Conservation (phyloP, 2,329 filamentous ascomycete genomes). For the Aspergillus japonicus region DNA sequence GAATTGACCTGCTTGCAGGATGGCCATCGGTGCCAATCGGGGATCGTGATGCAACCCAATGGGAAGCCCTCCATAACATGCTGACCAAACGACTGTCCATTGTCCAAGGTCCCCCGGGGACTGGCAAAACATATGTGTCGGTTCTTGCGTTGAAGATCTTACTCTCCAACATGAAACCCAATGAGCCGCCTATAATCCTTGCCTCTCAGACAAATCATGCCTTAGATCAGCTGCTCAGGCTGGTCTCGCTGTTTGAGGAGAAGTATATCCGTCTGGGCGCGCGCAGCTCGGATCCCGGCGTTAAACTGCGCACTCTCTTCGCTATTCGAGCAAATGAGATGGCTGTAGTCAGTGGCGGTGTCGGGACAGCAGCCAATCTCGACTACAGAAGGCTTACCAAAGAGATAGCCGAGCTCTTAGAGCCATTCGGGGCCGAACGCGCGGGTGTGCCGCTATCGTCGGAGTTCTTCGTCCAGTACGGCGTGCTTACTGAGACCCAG, state of each 20-base stretch:
- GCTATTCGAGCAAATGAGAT: slow-evolving; percentile 52
- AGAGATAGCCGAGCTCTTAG: slow-evolving; percentile 43
- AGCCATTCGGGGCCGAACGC: slow-evolving; percentile 40
- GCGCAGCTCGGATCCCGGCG: slow-evolving; percentile 63
- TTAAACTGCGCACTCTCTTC: slow-evolving; percentile 66
- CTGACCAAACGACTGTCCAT: slow-evolving; percentile 71
- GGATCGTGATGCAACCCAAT: slow-evolving; percentile 69
- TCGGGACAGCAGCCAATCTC: slow-evolving; percentile 39
- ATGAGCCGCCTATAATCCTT: slow-evolving; percentile 70
- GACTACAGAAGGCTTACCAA: slow-evolving; percentile 47
- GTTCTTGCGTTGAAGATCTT: slow-evolving; percentile 68
- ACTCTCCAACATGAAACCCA: slow-evolving; percentile 55
- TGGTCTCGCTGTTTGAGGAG: slow-evolving; percentile 61
- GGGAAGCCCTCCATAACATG: slow-evolving; percentile 66
- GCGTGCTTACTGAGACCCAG: slow-evolving; percentile 64
- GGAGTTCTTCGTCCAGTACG: slow-evolving; percentile 53
- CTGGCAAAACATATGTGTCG: slow-evolving; percentile 80
- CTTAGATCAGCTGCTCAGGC: slow-evolving; percentile 73
- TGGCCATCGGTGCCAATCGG: slow-evolving; percentile 51
- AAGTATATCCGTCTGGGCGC: slow-evolving; percentile 68
- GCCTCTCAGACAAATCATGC: slow-evolving; percentile 90
- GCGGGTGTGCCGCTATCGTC: slow-evolving; percentile 52
- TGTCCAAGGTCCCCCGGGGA: slow-evolving; percentile 78
- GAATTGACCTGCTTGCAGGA: slow-evolving; percentile 53
- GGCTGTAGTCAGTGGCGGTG: slow-evolving; percentile 41